Conservation (phyloP, 2,329 filamentous ascomycete species). For the Hymenoscyphus fraxineus region DNA sequence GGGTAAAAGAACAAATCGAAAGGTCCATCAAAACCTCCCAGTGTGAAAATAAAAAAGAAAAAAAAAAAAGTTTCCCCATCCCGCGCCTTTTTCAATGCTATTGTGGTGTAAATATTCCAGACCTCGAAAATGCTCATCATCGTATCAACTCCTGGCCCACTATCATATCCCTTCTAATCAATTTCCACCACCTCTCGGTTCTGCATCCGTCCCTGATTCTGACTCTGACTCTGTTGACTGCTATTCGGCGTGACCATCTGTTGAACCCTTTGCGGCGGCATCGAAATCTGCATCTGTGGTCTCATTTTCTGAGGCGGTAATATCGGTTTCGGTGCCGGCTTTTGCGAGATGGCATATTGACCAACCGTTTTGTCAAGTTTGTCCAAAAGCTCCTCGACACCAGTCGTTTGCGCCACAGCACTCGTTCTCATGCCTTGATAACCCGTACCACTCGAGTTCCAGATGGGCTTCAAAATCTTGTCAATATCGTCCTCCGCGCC, state of each 20-base stretch:
- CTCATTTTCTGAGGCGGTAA: constrained; percentile 11
- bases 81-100: constrained; percentile 1
- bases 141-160: background rate
- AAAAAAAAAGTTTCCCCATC: background rate
- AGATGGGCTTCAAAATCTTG: constrained; percentile 43
- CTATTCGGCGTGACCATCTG: constrained; percentile 21
- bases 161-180: constrained; percentile 19
- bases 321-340: background rate
- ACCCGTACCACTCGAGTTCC: constrained; percentile 42
- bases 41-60: too few species aligned
- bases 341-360: constrained; percentile 15
- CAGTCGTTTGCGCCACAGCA: constrained; percentile 42
- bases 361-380: constrained; percentile 30
- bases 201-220: constrained; percentile 20
- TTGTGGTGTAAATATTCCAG: background rate
- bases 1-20: background rate
- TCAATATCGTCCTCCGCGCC: constrained; percentile 36
- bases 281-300: constrained; percentile 1
- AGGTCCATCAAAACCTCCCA: background rate
- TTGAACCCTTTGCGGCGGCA: constrained; percentile 13
- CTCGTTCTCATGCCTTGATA: constrained; percentile 48
- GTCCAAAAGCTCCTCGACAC: constrained; percentile 37
- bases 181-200: constrained; percentile 27
- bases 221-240: constrained; percentile 17
- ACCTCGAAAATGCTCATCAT: constrained; percentile 3